These are phyloP conservation scores for Arabidopsis lyrata DNA, from an alignment of 441 rosid genomes.

Conservation along the genomic window DNA sequence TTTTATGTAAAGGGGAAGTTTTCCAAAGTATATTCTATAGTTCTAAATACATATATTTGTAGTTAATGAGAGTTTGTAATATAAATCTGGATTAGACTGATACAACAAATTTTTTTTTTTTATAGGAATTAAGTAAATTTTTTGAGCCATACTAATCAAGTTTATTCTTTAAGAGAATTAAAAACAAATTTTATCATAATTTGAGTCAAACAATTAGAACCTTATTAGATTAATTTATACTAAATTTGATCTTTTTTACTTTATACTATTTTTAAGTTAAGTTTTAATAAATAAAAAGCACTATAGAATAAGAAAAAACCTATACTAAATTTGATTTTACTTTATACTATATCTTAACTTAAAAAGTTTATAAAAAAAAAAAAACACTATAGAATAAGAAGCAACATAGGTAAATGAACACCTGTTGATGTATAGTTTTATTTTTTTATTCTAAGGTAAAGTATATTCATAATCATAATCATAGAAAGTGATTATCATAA, in stretches of 20 bases:
- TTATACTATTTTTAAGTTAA: not conserved
- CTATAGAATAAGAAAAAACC: not conserved
- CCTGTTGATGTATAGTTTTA: not conserved
- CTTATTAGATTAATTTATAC: not conserved
- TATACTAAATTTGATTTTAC: not conserved
- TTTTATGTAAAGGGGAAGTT: slow-evolving; percentile 11
- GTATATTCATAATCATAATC: not conserved
- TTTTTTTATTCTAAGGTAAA: no score
- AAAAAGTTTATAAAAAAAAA: no score
- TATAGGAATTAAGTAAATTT: not conserved
- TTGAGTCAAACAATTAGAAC: not conserved
- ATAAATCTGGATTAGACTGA: not conserved
- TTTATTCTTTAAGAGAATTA: not conserved
- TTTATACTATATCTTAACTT: not conserved
- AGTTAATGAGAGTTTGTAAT: slow-evolving; percentile 3
- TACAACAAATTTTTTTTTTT: not conserved
- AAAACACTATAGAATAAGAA: not conserved
- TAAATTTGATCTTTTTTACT: not conserved
- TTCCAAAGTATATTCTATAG: not conserved
- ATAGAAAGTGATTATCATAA: not conserved
- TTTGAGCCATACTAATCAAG: not conserved
- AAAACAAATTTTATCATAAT: not conserved
- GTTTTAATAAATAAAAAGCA: not conserved
- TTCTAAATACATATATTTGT: not conserved
- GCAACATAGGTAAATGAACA: not conserved